Conservation (phyloP, 768 basidiomycete genomes). For the Albatrellus ellisii region DNA sequence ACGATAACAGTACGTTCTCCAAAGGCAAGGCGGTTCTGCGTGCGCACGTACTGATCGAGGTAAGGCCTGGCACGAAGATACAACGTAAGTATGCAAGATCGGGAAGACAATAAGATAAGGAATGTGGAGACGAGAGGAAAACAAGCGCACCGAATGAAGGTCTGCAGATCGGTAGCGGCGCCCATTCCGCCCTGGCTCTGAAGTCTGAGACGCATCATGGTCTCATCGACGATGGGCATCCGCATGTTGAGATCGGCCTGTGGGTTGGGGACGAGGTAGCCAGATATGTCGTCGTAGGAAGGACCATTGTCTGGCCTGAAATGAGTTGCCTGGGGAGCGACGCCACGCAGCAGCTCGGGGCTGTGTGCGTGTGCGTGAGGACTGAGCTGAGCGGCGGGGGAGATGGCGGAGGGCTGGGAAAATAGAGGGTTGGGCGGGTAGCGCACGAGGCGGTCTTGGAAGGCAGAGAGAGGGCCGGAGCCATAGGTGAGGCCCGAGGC, state of each 20-base stretch:
- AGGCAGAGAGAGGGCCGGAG: conserved; percentile 26
- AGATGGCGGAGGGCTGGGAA: conserved; percentile 29
- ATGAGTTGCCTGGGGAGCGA: conserved; percentile 61
- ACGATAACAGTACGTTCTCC: conserved; percentile 93
- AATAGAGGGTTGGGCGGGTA: conserved; percentile 45
- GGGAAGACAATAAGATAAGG: neutral
- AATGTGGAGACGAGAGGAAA: neutral
- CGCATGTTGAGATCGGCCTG: conserved; percentile 46
- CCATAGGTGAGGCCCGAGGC: conserved; percentile 33
- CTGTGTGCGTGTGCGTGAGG: conserved; percentile 24
- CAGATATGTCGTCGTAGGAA: conserved; percentile 45
- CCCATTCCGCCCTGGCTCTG: conserved; percentile 32
- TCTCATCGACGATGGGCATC: conserved; percentile 49
- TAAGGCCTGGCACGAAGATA: conserved; percentile 42
- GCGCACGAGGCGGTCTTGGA: conserved; percentile 42
- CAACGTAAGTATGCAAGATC: conserved; percentile 3
- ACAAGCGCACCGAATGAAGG: conserved; percentile 56
- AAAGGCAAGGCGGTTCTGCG: conserved; percentile 75
- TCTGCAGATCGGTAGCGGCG: conserved; percentile 59
- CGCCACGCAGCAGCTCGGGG: conserved; percentile 49
- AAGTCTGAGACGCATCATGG: conserved; percentile 52
- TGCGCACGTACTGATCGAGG: conserved; percentile 74
- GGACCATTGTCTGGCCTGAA: conserved; percentile 41
- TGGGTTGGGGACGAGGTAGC: conserved; percentile 39
- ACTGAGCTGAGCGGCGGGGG: conserved; percentile 34